A percentile compares a stretch with the other conserved stretches of the same genome.
These are phyloP conservation scores for Fusarium oxysporum DNA, from an alignment of 2,329 filamentous ascomycete genomes.

Conservation along the genomic window DNA sequence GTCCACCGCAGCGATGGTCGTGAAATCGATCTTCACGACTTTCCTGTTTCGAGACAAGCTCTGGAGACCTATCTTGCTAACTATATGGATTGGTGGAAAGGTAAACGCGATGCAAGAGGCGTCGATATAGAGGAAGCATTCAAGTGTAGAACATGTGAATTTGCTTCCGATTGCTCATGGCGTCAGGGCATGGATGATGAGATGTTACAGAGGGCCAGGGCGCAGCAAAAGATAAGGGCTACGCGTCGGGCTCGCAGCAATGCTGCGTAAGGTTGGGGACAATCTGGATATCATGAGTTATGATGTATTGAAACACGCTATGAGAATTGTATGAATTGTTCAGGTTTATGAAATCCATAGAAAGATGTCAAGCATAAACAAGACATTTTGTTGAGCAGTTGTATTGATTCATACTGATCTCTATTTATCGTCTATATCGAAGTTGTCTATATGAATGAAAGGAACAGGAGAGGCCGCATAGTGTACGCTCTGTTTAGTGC, in stretches of 20 bases:
- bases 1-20: constrained; percentile 64
- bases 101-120: constrained; percentile 76
- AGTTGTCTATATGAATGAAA: background rate
- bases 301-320: constrained; percentile 17
- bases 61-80: constrained; percentile 75
- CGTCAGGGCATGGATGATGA: constrained; percentile 75
- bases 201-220: constrained; percentile 41
- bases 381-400: background rate
- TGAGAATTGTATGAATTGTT: background rate
- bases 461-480: rapidly evolving
- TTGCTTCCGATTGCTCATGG: constrained; percentile 83
- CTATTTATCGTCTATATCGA: background rate
- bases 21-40: constrained; percentile 66
- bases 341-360: background rate
- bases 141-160: constrained; percentile 89
- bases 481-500: constrained; percentile 12
- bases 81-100: constrained; percentile 90
- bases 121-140: constrained; percentile 87
- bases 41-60: constrained; percentile 73
- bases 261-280: constrained; percentile 13
- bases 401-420: background rate
- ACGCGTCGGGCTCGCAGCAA: constrained; percentile 19
- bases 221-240: constrained; percentile 40
- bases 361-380: background rate
- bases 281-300: constrained; percentile 31